Evolutionary conservation across 176 grass and related monocot species (phyloP), one percentile per base, ranked within the genome.

Genomic region (Oryza punctata): DNA sequence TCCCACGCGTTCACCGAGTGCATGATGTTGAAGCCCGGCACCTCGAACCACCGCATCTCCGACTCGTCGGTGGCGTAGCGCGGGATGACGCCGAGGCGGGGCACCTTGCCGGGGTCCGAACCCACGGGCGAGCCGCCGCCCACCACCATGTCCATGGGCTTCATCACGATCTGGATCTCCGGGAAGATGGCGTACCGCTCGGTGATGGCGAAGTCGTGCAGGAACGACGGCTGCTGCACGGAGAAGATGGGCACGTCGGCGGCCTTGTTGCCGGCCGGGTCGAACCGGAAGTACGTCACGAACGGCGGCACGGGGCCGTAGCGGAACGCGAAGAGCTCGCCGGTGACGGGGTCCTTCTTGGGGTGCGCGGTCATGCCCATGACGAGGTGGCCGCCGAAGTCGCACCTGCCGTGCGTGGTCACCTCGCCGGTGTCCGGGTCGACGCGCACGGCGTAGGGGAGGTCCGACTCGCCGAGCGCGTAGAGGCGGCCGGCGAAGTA

Each of bases 341-440:
- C 88, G 1, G 95, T 94, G 74, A 83, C 32, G 1, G 84, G 86
- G 45, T 97, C 92, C 50, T 89, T 94, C 86, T 97, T 97, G 7
- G 92, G 95, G 86, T 94, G 95, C 35, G 95, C 95, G 19, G 95
- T 97, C 95, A 97, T 97, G 73, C 88, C 90, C 92, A 97, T 93
- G 67, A 45, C 21, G 75, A 94, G 81, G 18, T 75, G 82, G 67
- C 92, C 92, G 16, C 82, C 84, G 60, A 97, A 97, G 81, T 97
- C 90, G 21, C 78, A 81, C 29, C 95, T 79, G 27, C 90, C 92
- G 29, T 67, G 75, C 18, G 95, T 93, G 70, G 73, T 85, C 14
- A 97, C 81, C 27, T 97, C 95, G 12, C 92, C 95, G 9, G 84
- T 83, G 65, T 59, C 41, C 11, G 83, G 75, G 46, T 92, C 82